Evolutionary conservation across 2,329 filamentous ascomycete genomes (phyloP), one percentile per base, ranked within the genome.

Genomic region (Rhynchosporium graminicola): DNA sequence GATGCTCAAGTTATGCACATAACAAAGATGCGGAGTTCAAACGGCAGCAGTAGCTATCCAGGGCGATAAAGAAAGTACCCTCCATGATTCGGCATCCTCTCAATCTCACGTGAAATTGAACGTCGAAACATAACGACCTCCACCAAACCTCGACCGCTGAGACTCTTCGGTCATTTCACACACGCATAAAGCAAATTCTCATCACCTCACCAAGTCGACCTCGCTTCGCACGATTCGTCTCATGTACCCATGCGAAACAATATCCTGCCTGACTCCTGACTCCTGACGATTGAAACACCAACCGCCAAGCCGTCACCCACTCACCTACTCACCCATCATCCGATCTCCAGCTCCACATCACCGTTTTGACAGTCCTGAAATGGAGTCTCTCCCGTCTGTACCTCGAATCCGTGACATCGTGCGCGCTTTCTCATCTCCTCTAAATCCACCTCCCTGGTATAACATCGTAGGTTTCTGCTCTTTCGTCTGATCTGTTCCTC

Each of bases 401-500:
- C 20, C 20, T 20, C 50, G 50, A 52, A 38, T 52, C 50, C 38
- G 50, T 33, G 50, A 38, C 33, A 20, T 29, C 26, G 26, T 36
- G 20, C 33, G 2, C 33, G 50, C 26, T 4, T n/a, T n/a, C 31
- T 33, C 33, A 31, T 13, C 10, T 38, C 50, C n/a, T n/a, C 12
- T 20, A 1, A 20, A 20, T 20, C 20, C 20, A 20, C 1, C 20
- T 20, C 29, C 15, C 36, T 6, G 31, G 26, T 52, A 38, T 38
- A 52, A 40, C 33, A 38, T 26, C 13, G 7, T 28, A 15, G 2
- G 20, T 12, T 20, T 9, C 50, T n/a, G 15, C 33, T 20, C 6
- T 36, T 26, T 52, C 50, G 50, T 52, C 50, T 38, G 50, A 52
- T 38, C 50, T 52, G 36, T 36, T 40, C n/a, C 33, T 36, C 48